Percentiles rank a stretch among this genome's conserved stretches.
Evolutionary conservation across 495 filamentous ascomycete species (phyloP).

Genomic region (Penicillium roqueforti): DNA sequence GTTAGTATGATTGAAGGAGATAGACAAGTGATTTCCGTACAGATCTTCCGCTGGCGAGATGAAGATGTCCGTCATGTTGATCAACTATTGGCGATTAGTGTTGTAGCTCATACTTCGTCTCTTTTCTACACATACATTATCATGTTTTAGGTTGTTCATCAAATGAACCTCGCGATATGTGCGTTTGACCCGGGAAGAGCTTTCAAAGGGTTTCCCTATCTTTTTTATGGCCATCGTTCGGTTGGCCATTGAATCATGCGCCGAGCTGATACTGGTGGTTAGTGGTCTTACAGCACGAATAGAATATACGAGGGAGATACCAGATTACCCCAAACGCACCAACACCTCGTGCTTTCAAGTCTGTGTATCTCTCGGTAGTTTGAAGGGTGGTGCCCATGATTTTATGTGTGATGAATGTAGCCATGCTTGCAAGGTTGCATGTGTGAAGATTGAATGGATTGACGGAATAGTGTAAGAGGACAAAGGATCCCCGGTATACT

Average conservation of each 20-base stretch:
- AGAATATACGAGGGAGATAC: background rate
- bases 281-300: background rate
- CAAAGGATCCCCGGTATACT: background rate
- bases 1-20: background rate
- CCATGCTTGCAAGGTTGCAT: background rate
- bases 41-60: conserved; percentile 93
- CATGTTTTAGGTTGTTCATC: conserved; percentile 81
- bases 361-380: background rate
- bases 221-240: conserved; percentile 91
- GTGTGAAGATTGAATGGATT: background rate
- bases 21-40: conserved; percentile 47
- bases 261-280: conserved; percentile 1
- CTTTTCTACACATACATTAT: conserved; percentile 58
- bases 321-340: conserved; percentile 1
- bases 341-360: background rate
- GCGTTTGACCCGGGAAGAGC: conserved; percentile 80
- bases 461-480: background rate
- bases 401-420: background rate
- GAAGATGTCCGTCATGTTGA: conserved; percentile 91
- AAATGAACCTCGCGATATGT: conserved; percentile 90
- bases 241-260: conserved; percentile 17
- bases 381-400: conserved; percentile 3
- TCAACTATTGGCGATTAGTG: conserved; percentile 55
- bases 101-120: no score
- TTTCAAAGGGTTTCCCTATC: conserved; percentile 95